These are phyloP conservation scores for Clonostachys sp. DNA, from an alignment of 2,329 filamentous ascomycete species.

Conservation along the genomic window DNA sequence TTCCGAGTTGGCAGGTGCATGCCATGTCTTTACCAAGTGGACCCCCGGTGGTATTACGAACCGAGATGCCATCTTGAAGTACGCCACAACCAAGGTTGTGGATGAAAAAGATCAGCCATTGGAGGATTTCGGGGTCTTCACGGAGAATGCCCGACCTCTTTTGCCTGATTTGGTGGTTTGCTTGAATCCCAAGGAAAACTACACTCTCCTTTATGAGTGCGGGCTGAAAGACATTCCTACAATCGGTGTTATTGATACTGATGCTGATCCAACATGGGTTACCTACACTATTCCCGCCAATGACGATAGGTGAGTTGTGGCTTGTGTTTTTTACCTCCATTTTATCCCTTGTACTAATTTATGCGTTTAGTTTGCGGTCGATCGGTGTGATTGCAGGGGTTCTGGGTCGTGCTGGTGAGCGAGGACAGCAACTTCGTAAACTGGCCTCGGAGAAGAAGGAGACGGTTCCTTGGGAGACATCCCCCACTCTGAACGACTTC, in stretches of 20 bases:
- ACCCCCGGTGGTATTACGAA: constrained; percentile 90
- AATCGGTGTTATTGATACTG: constrained; percentile 91
- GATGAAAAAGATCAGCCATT: constrained; percentile 64
- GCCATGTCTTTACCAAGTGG: constrained; percentile 91
- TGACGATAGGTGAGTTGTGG: constrained; percentile 72
- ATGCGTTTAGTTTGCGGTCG: constrained; percentile 62
- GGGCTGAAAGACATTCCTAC: constrained; percentile 84
- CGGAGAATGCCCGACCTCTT: constrained; percentile 60
- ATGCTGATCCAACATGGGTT: constrained; percentile 87
- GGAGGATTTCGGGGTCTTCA: constrained; percentile 59
- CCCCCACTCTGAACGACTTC: constrained; percentile 32
- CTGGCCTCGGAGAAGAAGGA: constrained; percentile 54
- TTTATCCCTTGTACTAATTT: neutral
- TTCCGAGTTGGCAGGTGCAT: constrained; percentile 71
- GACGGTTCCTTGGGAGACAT: constrained; percentile 56
- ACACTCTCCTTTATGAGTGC: constrained; percentile 86
- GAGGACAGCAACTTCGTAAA: constrained; percentile 66
- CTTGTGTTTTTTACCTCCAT: constrained; percentile 1
- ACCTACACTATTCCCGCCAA: constrained; percentile 97
- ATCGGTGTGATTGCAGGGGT: constrained; percentile 80
- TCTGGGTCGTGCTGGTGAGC: constrained; percentile 77
- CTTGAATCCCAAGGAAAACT: constrained; percentile 90
- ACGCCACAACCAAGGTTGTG: constrained; percentile 67
- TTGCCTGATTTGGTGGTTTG: constrained; percentile 89
- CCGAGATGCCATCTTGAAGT: constrained; percentile 78